These are phyloP conservation scores for Omphalotus olearius DNA, from an alignment of 1,284 basidiomycete genomes.

Conservation along the genomic window DNA sequence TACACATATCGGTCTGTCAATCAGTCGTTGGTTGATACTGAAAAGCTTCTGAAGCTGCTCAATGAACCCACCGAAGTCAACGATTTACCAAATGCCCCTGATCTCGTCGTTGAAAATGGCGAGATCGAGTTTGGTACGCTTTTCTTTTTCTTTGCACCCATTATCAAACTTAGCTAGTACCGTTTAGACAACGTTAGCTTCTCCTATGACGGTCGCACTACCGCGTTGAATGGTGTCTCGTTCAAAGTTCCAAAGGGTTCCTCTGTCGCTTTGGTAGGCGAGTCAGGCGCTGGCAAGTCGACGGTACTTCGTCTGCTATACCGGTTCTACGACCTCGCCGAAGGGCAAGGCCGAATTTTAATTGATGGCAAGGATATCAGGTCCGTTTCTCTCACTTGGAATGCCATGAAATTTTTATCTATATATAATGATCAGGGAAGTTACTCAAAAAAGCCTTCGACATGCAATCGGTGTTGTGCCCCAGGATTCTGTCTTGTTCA, in stretches of 20 bases:
- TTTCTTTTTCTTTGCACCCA: conserved; percentile 4
- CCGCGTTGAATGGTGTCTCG: conserved; percentile 73
- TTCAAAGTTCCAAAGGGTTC: conserved; percentile 82
- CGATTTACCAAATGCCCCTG: conserved; percentile 72
- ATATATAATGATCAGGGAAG: conserved; percentile 39
- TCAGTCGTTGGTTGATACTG: conserved; percentile 75
- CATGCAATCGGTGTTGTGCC: conserved; percentile 82
- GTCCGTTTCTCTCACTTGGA: conserved; percentile 17
- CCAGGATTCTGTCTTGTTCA: conserved; percentile 82
- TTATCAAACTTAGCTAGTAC: not conserved
- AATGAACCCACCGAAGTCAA: conserved; percentile 79
- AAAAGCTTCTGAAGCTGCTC: conserved; percentile 70
- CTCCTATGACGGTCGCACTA: conserved; percentile 75
- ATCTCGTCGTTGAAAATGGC: conserved; percentile 69
- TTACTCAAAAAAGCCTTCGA: conserved; percentile 78
- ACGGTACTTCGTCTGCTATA: conserved; percentile 83
- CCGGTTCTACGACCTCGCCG: conserved; percentile 83
- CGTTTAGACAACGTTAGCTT: conserved; percentile 71
- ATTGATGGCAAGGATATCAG: conserved; percentile 85
- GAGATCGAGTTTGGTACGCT: conserved; percentile 82
- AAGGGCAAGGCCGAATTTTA: conserved; percentile 67
- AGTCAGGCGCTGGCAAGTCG: conserved; percentile 79
- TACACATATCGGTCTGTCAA: conserved; percentile 73
- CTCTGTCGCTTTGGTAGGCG: conserved; percentile 80
- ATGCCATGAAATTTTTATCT: not conserved